Evolutionary conservation across 2,329 filamentous ascomycete genomes (phyloP), one percentile per base, ranked within the genome.

Genomic region (Torrubiellomyces zombiae): DNA sequence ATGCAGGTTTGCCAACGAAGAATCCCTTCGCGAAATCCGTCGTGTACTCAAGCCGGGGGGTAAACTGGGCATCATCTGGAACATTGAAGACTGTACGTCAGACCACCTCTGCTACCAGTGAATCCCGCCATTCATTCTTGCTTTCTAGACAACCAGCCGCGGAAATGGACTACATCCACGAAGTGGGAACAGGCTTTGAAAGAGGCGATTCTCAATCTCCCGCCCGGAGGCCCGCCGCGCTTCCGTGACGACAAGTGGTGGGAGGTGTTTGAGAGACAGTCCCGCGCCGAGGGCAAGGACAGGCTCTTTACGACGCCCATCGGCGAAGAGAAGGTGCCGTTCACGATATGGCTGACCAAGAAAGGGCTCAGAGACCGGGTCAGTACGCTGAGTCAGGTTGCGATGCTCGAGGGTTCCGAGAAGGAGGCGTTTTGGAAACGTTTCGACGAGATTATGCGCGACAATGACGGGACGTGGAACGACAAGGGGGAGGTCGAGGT

Each of bases 1-100:
- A n/a, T n/a, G n/a, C 24, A 73, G 75, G 75, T 82, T 82, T 48
- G 68, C 75, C 19, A 76, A 62, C 26, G 50, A 60, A 20, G 58
- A 66, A 18, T 55, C 74, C 0, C 50, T 83, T 15, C 47, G 54
- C 22, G 74, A 80, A 37, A 74, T 82, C n/a, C 61, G 69, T 35
- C 63, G 75, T 23, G 61, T 76, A 0, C 48, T 82, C 23, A 63
- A 62, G 38, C 68, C 68, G 1, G 61, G 60, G 6, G 64, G 63
- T 6, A 56, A 57, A 15, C 54, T 82, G 15, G 75, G 69, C 9
- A 47, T 78, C 44, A 71, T 82, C 26, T 82, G 77, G 76, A 81
- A 80, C 37, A 55, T 74, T 30, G 75, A 80, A 43, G 70, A 77
- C 34, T 79, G 73, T 74, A 48, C 39, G 60, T 51, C 14, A 7